Conservation (phyloP, 805 yeast genomes). For the Cyberlindnera euphorbiiphila region DNA sequence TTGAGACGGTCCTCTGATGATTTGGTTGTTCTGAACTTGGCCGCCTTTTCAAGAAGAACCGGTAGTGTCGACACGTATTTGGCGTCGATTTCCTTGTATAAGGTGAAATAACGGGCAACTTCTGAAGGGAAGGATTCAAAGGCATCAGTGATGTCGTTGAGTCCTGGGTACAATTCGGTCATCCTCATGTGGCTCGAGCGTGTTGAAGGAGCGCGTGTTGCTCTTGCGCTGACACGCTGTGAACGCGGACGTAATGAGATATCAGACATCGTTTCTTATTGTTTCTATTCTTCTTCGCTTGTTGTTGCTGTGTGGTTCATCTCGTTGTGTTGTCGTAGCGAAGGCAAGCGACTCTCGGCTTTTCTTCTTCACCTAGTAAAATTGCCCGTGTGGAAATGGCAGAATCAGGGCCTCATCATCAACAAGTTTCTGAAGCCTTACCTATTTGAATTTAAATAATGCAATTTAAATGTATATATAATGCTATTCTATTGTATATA, state of each 20-base stretch:
- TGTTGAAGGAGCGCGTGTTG: constrained; percentile 5
- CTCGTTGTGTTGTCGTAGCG: neutral
- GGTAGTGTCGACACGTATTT: constrained; percentile 80
- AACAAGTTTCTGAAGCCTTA: too few relatives aligned
- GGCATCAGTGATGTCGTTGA: constrained; percentile 88
- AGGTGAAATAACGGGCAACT: constrained; percentile 77
- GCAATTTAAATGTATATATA: too few relatives aligned
- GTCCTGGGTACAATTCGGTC: constrained; percentile 66
- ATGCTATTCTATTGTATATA: too few relatives aligned
- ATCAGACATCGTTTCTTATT: constrained; percentile 8
- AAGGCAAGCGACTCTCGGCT: too few relatives aligned
- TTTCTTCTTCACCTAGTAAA: too few relatives aligned
- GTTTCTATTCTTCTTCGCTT: neutral
- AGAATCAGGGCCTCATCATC: too few relatives aligned
- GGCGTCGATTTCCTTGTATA: constrained; percentile 91
- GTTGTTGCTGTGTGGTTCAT: neutral
- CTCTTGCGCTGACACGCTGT: constrained; percentile 28
- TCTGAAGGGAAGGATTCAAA: constrained; percentile 87
- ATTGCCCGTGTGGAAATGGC: constrained; percentile 3
- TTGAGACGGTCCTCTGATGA: constrained; percentile 21
- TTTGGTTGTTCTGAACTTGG: constrained; percentile 36
- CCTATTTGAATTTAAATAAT: too few relatives aligned
- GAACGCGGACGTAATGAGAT: constrained; percentile 35
- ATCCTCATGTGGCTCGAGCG: constrained; percentile 17
- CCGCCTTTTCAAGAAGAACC: constrained; percentile 51